These are phyloP conservation scores for Apiospora arundinis DNA, from an alignment of 2,329 filamentous ascomycete species.

Conservation along the genomic window DNA sequence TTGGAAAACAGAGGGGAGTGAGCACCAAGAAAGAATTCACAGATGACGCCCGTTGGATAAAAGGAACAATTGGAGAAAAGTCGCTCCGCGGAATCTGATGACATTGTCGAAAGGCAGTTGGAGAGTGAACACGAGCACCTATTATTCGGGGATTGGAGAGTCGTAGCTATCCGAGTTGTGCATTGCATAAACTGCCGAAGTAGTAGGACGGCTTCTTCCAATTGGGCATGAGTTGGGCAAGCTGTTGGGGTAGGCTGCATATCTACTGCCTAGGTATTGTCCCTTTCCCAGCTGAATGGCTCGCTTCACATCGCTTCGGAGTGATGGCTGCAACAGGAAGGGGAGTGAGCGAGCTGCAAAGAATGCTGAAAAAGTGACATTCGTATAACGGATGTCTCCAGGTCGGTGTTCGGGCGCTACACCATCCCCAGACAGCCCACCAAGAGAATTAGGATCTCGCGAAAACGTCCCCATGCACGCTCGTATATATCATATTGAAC, in stretches of 20 bases:
- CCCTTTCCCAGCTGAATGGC: too few species aligned
- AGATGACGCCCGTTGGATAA: not conserved
- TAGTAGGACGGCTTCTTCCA: not conserved
- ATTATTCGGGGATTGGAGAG: not conserved
- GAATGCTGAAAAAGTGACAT: too few species aligned
- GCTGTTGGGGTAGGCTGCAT: not conserved
- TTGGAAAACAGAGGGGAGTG: not conserved
- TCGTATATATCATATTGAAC: too few species aligned
- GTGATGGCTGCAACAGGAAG: too few species aligned
- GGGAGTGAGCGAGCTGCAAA: too few species aligned
- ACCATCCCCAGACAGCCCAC: too few species aligned
- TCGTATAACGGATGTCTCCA: too few species aligned
- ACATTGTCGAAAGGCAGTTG: not conserved
- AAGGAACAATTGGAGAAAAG: not conserved
- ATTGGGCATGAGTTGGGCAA: not conserved
- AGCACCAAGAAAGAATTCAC: not conserved
- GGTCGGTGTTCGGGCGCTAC: too few species aligned
- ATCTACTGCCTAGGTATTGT: not conserved
- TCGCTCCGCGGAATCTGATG: not conserved
- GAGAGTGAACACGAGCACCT: not conserved
- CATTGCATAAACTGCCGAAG: not conserved
- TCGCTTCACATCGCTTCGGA: too few species aligned
- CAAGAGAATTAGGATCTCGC: too few species aligned
- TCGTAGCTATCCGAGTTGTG: not conserved
- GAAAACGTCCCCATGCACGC: too few species aligned